Evolutionary conservation across 2,329 filamentous ascomycete genomes (phyloP).

Genomic region (Fusarium continuum): DNA sequence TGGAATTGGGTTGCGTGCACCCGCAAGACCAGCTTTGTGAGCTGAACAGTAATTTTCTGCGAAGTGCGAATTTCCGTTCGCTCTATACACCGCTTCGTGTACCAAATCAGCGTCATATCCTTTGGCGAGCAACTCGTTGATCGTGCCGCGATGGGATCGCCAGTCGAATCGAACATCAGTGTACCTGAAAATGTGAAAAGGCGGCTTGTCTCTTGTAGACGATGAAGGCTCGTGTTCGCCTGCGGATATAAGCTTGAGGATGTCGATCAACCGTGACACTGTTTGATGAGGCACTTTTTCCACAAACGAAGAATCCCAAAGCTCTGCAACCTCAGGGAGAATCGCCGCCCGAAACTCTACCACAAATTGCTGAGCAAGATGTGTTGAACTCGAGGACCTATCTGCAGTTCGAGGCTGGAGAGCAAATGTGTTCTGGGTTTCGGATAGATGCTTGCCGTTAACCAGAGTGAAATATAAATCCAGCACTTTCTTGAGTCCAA

Average conservation of each 20-base stretch:
- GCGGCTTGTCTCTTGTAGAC: slow-evolving; percentile 66
- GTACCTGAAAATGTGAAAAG: slow-evolving; percentile 56
- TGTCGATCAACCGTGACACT: slow-evolving; percentile 82
- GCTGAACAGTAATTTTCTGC: slow-evolving; percentile 80
- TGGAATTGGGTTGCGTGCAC: slow-evolving; percentile 74
- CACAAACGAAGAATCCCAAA: slow-evolving; percentile 88
- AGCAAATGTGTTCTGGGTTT: slow-evolving; percentile 70
- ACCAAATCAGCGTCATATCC: slow-evolving; percentile 67
- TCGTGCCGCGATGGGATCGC: slow-evolving; percentile 45
- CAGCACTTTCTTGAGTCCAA: slow-evolving; percentile 82
- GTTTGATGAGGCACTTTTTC: slow-evolving; percentile 82
- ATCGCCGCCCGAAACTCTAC: slow-evolving; percentile 86
- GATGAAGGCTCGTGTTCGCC: slow-evolving; percentile 78
- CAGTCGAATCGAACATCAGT: slow-evolving; percentile 58
- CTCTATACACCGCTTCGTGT: slow-evolving; percentile 83
- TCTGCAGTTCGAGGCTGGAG: slow-evolving; percentile 54
- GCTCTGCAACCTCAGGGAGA: slow-evolving; percentile 75
- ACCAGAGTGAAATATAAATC: slow-evolving; percentile 81
- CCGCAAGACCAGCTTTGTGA: slow-evolving; percentile 65
- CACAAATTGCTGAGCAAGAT: slow-evolving; percentile 75
- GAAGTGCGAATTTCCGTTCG: slow-evolving; percentile 69
- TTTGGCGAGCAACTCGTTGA: slow-evolving; percentile 47
- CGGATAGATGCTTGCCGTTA: slow-evolving; percentile 80
- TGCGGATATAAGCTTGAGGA: slow-evolving; percentile 79
- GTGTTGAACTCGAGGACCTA: slow-evolving; percentile 52